A percentile compares a stretch with the other conserved stretches of the same genome.
Evolutionary conservation across 768 basidiomycete species (phyloP).

Genomic region (Xerocomus brunneocitrinus): DNA sequence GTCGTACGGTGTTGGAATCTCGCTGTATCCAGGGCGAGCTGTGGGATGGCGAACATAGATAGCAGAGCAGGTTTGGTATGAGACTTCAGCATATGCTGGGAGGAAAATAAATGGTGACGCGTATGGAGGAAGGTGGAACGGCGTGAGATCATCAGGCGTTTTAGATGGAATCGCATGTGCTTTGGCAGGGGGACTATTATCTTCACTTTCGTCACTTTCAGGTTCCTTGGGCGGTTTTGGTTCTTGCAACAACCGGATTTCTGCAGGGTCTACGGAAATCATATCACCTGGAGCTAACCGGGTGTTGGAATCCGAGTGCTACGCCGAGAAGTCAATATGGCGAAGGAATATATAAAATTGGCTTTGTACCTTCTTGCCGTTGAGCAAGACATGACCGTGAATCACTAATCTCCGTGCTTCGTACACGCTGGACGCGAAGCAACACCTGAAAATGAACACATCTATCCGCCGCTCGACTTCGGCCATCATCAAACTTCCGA

Average conservation of each 20-base stretch:
- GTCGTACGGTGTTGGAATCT: conserved; percentile 93
- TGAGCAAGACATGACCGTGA: conserved; percentile 82
- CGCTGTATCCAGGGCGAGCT: conserved; percentile 91
- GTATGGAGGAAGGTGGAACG: conserved; percentile 82
- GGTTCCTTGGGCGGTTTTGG: conserved; percentile 17
- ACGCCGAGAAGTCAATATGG: conserved; percentile 2
- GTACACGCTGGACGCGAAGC: conserved; percentile 85
- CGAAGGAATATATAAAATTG: background rate
- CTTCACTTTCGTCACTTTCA: conserved; percentile 3
- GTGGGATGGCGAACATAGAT: conserved; percentile 95
- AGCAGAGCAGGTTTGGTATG: conserved; percentile 84
- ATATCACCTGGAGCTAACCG: conserved; percentile 92
- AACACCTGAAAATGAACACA: conserved; percentile 84
- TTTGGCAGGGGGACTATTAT: background rate
- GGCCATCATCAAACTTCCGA: conserved; percentile 91
- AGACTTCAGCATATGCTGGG: conserved; percentile 84
- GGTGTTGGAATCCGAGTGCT: conserved; percentile 84
- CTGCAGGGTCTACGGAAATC: conserved; percentile 79
- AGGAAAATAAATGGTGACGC: conserved; percentile 92
- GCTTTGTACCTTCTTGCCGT: conserved; percentile 73
- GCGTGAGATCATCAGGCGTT: conserved; percentile 41
- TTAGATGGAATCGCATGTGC: background rate
- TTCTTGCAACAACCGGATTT: conserved; percentile 67
- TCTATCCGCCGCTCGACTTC: conserved; percentile 96
- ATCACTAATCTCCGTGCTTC: conserved; percentile 83